Evolutionary conservation across 2,329 filamentous ascomycete genomes (phyloP).

Genomic region (Celoporthe dispersa): DNA sequence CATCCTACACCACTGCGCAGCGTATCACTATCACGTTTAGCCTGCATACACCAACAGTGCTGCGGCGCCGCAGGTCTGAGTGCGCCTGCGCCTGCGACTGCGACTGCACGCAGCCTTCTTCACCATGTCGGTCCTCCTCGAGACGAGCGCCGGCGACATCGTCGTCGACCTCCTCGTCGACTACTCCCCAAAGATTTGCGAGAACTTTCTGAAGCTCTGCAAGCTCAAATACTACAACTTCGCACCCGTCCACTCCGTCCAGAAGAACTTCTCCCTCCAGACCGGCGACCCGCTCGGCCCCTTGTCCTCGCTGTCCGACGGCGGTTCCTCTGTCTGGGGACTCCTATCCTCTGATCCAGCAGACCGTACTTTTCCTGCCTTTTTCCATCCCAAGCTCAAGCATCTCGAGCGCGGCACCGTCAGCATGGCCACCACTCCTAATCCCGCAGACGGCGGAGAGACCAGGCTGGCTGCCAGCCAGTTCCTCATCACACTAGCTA

Average conservation of each 20-base stretch:
- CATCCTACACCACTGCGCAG: neutral
- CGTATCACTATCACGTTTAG: no score
- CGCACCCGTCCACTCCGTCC: slow-evolving; percentile 86
- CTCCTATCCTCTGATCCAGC: slow-evolving; percentile 68
- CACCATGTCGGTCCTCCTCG: slow-evolving; percentile 87
- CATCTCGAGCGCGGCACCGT: slow-evolving; percentile 90
- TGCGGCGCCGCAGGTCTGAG: neutral
- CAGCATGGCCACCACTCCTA: slow-evolving; percentile 92
- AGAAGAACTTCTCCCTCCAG: slow-evolving; percentile 95
- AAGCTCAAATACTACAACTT: slow-evolving; percentile 99
- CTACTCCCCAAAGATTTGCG: slow-evolving; percentile 87
- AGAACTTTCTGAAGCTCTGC: slow-evolving; percentile 99
- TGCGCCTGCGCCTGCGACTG: no score
- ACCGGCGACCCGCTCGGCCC: slow-evolving; percentile 93
- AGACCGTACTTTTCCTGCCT: slow-evolving; percentile 79
- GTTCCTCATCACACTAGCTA: slow-evolving; percentile 89
- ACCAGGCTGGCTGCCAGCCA: slow-evolving; percentile 84
- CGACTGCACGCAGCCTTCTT: neutral
- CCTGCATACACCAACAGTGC: neutral
- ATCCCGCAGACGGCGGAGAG: slow-evolving; percentile 72
- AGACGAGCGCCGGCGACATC: slow-evolving; percentile 91
- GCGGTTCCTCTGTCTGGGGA: slow-evolving; percentile 92
- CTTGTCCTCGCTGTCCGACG: slow-evolving; percentile 82
- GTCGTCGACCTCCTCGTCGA: slow-evolving; percentile 92
- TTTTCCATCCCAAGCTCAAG: slow-evolving; percentile 85